Percentiles rank a stretch among this genome's conserved stretches.
These are phyloP conservation scores for Clavariopsis aquatica DNA, from an alignment of 495 filamentous ascomycete genomes.

Conservation along the genomic window DNA sequence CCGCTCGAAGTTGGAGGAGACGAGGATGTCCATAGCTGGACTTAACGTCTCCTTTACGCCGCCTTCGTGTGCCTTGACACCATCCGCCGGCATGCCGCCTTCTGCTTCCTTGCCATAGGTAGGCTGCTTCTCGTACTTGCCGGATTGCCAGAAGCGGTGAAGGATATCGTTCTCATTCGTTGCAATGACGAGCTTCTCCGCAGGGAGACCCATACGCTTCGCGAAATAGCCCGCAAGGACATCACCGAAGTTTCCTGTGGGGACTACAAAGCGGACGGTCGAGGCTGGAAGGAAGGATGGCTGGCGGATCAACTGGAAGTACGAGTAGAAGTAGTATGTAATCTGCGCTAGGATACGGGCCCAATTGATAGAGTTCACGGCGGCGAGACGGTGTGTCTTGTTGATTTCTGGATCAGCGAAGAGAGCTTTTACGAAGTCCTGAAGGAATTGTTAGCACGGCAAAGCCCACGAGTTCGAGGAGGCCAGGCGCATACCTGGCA, in stretches of 20 bases:
- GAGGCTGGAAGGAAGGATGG: conserved; percentile 51
- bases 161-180: conserved; percentile 92
- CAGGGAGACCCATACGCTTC: conserved; percentile 83
- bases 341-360: conserved; percentile 91
- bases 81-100: conserved; percentile 61
- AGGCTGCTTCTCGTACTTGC: conserved; percentile 75
- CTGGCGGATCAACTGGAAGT: conserved; percentile 70
- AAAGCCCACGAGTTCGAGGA: not conserved
- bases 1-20: conserved; percentile 93
- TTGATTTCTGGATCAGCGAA: conserved; percentile 81
- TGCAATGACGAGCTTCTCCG: conserved; percentile 79
- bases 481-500: conserved; percentile 63
- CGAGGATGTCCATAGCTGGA: conserved; percentile 96
- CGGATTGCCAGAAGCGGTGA: conserved; percentile 79
- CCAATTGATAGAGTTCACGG: conserved; percentile 90
- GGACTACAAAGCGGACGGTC: conserved; percentile 77
- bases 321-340: conserved; percentile 87
- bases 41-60: conserved; percentile 83
- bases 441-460: conserved; percentile 7
- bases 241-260: conserved; percentile 96
- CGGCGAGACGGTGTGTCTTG: conserved; percentile 70
- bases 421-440: conserved; percentile 90
- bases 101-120: conserved; percentile 56
- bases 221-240: conserved; percentile 93
- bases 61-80: conserved; percentile 64